These are phyloP conservation scores for Piper betle DNA, from an alignment of 164 flowering plant genomes.

Conservation along the genomic window DNA sequence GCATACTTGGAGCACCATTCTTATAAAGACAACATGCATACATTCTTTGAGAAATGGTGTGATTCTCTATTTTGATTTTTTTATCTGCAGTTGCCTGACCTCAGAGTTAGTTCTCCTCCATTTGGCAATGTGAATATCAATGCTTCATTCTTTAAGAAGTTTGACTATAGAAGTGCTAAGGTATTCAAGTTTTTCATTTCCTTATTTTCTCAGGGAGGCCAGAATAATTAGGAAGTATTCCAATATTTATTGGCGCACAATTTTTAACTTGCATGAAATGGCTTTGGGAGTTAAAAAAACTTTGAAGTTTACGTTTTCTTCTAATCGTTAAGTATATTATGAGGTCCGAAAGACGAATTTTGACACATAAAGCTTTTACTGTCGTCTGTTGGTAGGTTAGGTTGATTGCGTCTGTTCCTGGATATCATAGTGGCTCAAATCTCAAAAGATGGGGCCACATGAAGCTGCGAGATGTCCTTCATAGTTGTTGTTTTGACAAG, in stretches of 20 bases:
- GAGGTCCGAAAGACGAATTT: background rate
- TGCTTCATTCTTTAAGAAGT: conserved; percentile 71
- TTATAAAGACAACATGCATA: background rate
- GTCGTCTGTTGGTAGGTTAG: conserved; percentile 34
- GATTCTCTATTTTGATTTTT: background rate
- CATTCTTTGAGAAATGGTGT: too few relatives aligned
- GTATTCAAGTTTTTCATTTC: conserved; percentile 40
- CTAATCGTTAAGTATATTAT: too few relatives aligned
- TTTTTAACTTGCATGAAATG: too few relatives aligned
- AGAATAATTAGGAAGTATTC: background rate
- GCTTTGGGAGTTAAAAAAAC: too few relatives aligned
- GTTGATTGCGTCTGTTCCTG: conserved; percentile 96
- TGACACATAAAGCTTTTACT: too few relatives aligned
- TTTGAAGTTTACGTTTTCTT: too few relatives aligned
- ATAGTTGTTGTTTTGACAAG: conserved; percentile 57
- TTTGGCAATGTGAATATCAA: conserved; percentile 51
- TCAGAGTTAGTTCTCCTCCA: conserved; percentile 41
- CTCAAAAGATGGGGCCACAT: conserved; percentile 96
- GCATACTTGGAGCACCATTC: background rate
- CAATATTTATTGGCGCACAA: too few relatives aligned
- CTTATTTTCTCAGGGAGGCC: background rate
- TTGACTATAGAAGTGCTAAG: conserved; percentile 70
- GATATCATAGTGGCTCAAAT: conserved; percentile 75
- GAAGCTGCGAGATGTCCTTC: conserved; percentile 73
- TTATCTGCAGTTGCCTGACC: conserved; percentile 74